phyloP scores from a whole-genome alignment of 352 stramenopile genomes.

The Pythium pyrilobum region DNA sequence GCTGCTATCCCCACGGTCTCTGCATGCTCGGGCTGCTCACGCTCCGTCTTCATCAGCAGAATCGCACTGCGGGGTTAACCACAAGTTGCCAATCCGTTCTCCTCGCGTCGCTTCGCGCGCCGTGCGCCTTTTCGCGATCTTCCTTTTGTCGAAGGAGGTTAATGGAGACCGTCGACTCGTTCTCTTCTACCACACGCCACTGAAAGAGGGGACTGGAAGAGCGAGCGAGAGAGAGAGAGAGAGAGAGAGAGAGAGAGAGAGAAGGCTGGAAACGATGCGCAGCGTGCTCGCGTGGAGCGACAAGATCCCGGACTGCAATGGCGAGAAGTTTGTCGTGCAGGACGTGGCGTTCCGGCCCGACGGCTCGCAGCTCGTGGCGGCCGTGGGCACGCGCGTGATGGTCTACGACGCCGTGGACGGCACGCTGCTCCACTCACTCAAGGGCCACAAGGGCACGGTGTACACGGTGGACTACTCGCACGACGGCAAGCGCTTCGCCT shows the following conservation, averaged over 20 bases:
- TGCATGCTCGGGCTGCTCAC: constrained; percentile 1
- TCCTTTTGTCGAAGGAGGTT: background rate
- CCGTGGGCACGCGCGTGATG: constrained; percentile 88
- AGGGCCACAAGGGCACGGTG: constrained; percentile 88
- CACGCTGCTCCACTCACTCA: constrained; percentile 89
- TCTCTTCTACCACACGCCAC: no score
- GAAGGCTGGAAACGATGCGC: constrained; percentile 41
- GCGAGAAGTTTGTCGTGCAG: constrained; percentile 81
- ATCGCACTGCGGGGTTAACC: background rate
- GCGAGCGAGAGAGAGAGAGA: no score
- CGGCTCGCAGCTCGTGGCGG: constrained; percentile 85
- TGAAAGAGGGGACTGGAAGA: no score
- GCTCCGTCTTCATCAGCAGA: background rate
- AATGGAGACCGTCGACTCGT: background rate
- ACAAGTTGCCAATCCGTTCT: no score
- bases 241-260: background rate
- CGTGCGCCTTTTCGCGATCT: constrained; percentile 44
- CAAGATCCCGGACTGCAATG: constrained; percentile 84
- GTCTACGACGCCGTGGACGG: constrained; percentile 90
- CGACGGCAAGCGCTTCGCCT: constrained; percentile 91
- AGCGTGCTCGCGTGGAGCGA: constrained; percentile 81
- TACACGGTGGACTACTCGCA: constrained; percentile 90
- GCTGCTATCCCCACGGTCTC: background rate
- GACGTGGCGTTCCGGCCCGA: constrained; percentile 90
- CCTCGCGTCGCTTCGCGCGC: constrained; percentile 20